A percentile compares a stretch with the other conserved stretches of the same genome.
phyloP scores from a whole-genome alignment of 179 eudicot species.

The Beta corolliflora region DNA sequence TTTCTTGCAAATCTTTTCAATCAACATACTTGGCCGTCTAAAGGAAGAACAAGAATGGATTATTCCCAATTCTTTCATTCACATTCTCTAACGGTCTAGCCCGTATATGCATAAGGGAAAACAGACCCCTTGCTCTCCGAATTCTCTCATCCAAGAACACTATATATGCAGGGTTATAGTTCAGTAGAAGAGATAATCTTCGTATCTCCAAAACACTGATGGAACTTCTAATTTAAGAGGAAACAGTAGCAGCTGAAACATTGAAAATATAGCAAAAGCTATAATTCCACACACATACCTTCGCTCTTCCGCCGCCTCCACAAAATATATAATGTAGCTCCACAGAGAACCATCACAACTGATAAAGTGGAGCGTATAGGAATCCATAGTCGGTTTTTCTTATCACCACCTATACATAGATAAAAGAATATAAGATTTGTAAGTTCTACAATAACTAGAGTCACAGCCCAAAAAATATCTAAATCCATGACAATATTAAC shows the following conservation, averaged over 20 bases:
- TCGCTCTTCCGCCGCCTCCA: slow-evolving; percentile 17
- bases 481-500: background rate
- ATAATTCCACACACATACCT: slow-evolving; percentile 9
- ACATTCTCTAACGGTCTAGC: too few species aligned
- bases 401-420: slow-evolving; percentile 10
- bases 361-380: slow-evolving; percentile 8
- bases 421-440: background rate
- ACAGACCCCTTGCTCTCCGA: too few species aligned
- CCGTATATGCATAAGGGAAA: too few species aligned
- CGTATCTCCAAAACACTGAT: background rate
- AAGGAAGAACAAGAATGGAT: too few species aligned
- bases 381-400: slow-evolving; percentile 2
- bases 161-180: too few species aligned
- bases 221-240: background rate
- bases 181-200: background rate
- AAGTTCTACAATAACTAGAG: background rate
- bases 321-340: background rate
- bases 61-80: too few species aligned
- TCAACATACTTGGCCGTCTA: too few species aligned
- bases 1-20: too few species aligned
- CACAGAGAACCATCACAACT: slow-evolving; percentile 12
- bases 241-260: background rate
- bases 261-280: background rate
- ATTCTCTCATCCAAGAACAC: too few species aligned
- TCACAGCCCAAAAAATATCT: background rate